Percentiles rank a stretch among this genome's conserved stretches.
Conservation (phyloP, 1,284 basidiomycete species). For the Agaricales sp. region DNA sequence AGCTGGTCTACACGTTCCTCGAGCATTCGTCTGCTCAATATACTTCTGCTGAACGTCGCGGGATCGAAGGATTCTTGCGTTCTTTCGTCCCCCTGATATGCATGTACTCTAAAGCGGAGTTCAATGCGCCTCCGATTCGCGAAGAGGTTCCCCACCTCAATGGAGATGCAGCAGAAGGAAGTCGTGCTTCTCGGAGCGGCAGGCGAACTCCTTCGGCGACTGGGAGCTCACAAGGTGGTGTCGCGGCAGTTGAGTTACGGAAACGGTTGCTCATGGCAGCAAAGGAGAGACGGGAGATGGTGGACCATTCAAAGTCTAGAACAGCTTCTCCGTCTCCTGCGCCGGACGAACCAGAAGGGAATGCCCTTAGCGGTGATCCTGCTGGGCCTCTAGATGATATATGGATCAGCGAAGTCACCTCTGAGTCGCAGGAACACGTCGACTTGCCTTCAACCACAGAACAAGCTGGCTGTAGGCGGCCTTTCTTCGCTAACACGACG, state of each 20-base stretch:
- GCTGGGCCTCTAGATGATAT: slow-evolving; percentile 28
- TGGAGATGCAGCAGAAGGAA: not conserved
- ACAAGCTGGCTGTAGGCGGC: slow-evolving; percentile 19
- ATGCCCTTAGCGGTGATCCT: not conserved
- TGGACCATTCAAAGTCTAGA: not conserved
- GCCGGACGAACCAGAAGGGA: not conserved
- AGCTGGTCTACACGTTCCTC: slow-evolving; percentile 84
- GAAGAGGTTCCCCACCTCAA: slow-evolving; percentile 7
- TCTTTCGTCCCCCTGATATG: slow-evolving; percentile 80
- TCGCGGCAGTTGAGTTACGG: not conserved
- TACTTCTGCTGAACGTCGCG: slow-evolving; percentile 68
- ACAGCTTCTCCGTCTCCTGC: not conserved
- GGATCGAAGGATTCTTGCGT: slow-evolving; percentile 80
- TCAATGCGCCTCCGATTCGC: slow-evolving; percentile 44
- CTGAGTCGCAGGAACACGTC: slow-evolving; percentile 14
- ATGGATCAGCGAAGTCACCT: slow-evolving; percentile 49
- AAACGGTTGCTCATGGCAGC: not conserved
- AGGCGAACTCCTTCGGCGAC: not conserved
- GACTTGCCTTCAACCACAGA: not conserved
- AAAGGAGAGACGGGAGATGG: not conserved
- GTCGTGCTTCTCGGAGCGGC: not conserved
- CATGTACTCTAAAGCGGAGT: slow-evolving; percentile 67
- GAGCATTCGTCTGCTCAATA: slow-evolving; percentile 77
- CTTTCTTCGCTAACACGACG: slow-evolving; percentile 89
- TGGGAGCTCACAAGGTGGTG: not conserved